phyloP scores from a whole-genome alignment of 768 basidiomycete genomes.

The Phanerochaete sordida region DNA sequence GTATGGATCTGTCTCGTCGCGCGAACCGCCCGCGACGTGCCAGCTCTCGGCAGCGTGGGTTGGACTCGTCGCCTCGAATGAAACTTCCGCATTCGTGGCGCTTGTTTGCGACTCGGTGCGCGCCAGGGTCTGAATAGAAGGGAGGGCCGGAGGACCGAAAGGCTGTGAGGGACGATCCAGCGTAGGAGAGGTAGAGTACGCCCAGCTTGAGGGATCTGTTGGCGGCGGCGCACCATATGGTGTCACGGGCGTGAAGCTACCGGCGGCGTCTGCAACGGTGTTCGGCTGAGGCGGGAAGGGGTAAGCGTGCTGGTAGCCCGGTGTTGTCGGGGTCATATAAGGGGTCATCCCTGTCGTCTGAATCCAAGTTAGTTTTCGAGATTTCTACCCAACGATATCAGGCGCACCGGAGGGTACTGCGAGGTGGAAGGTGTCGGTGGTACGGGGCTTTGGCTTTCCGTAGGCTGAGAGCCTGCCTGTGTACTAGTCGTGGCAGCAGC shows the following conservation, averaged over 20 bases:
- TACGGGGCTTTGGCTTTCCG: slow-evolving; percentile 18
- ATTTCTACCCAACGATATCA: background rate
- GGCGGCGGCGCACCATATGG: slow-evolving; percentile 36
- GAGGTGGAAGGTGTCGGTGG: slow-evolving; percentile 13
- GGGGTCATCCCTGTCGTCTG: slow-evolving; percentile 31
- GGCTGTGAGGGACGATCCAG: slow-evolving; percentile 39
- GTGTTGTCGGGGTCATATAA: slow-evolving; percentile 37
- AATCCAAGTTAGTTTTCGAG: background rate
- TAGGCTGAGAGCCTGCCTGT: slow-evolving; percentile 17
- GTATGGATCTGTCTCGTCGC: slow-evolving; percentile 20
- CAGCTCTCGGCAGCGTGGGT: slow-evolving; percentile 16
- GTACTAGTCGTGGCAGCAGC: slow-evolving; percentile 14
- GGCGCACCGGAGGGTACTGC: slow-evolving; percentile 24
- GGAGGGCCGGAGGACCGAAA: slow-evolving; percentile 48
- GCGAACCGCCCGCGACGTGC: slow-evolving; percentile 18
- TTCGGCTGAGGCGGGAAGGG: slow-evolving; percentile 40
- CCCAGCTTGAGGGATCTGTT: slow-evolving; percentile 49
- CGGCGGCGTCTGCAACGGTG: slow-evolving; percentile 34
- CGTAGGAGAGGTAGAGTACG: slow-evolving; percentile 36
- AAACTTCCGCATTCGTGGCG: slow-evolving; percentile 3
- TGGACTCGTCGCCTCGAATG: slow-evolving; percentile 6
- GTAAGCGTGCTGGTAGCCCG: slow-evolving; percentile 41
- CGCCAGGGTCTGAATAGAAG: slow-evolving; percentile 50
- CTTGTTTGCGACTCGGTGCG: slow-evolving; percentile 23
- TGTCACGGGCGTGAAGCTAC: slow-evolving; percentile 38